Evolutionary conservation across 805 yeast genomes (phyloP), one percentile per base, ranked within the genome.

Genomic region (Candida chauliodis): DNA sequence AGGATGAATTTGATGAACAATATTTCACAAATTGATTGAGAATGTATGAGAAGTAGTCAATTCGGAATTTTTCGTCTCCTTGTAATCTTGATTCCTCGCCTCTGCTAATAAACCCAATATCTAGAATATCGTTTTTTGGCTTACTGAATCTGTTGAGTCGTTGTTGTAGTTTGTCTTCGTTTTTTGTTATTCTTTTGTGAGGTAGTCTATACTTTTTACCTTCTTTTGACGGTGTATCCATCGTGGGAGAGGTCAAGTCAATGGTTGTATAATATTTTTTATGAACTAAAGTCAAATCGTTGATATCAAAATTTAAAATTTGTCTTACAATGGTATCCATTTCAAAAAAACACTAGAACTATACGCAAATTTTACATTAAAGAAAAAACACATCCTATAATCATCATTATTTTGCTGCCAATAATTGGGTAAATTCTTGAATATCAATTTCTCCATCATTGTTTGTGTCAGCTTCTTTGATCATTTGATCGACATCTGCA

Each of bases 371-470:
- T 14, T 27, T 27, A 27, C 30, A 27, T 14, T 14, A 27, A 27
- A 27, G 14, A 27, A 27, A n/a, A 27, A 10, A 13, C 13, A 27
- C 17, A 10, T 14, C 5, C 16, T 27, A 27, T 13, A 27, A 13
- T 24, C 8, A 8, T 8, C 13, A 4, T n/a, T 71, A 84, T 72
- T 84, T 84, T 43, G 90, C 84, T 47, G 78, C 74, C 63, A 91
- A 76, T 49, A 91, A 78, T 58, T 88, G 90, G 47, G 96, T 91
- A 61, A 93, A 93, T 71, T 93, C 99, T 58, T 86, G 87, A 63
- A 93, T 93, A 61, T 93, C 95, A 57, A 93, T 93, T 68, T 88
- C 96, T 43, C 99, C 99, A 51, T 95, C 96, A 47, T 95, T 91
- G 63, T 87, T 88, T 46, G 91, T 81, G 57, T 84, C 95, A 40